A percentile compares a stretch with the other conserved stretches of the same genome.
phyloP scores from a whole-genome alignment of 1,284 basidiomycete species.

The Phenoliferia sp. region DNA sequence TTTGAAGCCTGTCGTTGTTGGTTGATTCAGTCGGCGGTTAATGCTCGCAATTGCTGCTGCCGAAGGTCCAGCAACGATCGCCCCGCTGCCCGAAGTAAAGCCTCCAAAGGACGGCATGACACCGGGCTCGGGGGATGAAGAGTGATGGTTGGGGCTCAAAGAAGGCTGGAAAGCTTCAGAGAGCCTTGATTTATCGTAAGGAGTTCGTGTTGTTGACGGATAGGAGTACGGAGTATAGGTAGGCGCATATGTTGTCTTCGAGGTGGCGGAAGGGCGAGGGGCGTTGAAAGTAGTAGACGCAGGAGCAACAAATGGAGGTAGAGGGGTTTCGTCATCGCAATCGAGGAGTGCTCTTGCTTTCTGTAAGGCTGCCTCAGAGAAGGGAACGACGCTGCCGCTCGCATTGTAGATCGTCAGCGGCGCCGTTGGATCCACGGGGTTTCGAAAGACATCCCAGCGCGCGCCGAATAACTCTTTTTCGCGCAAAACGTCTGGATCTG shows the following conservation, averaged over 20 bases:
- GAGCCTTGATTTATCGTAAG: neutral
- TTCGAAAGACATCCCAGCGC: conserved; percentile 1
- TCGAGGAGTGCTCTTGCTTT: conserved; percentile 8
- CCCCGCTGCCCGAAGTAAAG: neutral
- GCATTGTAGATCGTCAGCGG: conserved; percentile 1
- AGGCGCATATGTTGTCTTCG: neutral
- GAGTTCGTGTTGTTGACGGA: neutral
- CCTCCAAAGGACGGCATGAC: neutral
- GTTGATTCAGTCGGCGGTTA: no score
- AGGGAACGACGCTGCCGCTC: conserved; percentile 10
- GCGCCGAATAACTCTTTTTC: neutral
- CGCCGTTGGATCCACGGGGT: neutral
- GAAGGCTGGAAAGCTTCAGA: no score
- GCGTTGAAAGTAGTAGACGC: neutral
- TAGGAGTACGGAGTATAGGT: neutral
- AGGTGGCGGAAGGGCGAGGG: neutral
- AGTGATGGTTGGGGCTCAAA: neutral
- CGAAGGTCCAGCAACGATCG: neutral
- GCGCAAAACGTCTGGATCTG: neutral
- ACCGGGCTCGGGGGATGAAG: neutral
- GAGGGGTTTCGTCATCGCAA: neutral
- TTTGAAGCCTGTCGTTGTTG: neutral
- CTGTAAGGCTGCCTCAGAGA: conserved; percentile 16
- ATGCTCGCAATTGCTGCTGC: neutral
- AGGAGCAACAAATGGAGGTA: neutral